Evolutionary conservation across 345 rosid genomes (phyloP), one percentile per base, ranked within the genome.

Genomic region (Pistacia atlantica): DNA sequence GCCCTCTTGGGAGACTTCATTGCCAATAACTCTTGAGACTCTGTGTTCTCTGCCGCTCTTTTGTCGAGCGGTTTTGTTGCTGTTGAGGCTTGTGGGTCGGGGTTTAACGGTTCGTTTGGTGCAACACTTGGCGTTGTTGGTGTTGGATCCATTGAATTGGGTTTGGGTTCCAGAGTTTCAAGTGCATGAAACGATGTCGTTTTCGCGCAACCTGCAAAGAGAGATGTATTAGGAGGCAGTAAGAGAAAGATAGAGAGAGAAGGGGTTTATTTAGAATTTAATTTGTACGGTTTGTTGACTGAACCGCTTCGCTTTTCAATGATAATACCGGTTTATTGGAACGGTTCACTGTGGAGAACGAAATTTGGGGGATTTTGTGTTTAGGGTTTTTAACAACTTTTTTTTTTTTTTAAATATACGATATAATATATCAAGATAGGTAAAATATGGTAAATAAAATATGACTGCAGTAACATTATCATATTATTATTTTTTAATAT

Each of bases 1-100:
- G 60, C 87, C 80, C 62, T 87, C 75, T 92, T 92, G 17, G n/a
- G 52, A 20, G 31, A 58, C 65, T 72, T 45, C 55, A 72, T 33
- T 20, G 18, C 35, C 9, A 51, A 42, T 42, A 42, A 45, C 10
- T 78, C 77, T 51, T 76, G 16, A 74, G 83, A 37, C 4, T n/a
- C 75, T 14, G 71, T 58, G 71, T 65, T 22, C 54, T 79, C 87
- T 52, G 60, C 25, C 71, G 67, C 74, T n/a, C 85, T 77, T 77
- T 85, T 79, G 81, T 74, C 82, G 18, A 37, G 38, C 5, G 22
- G 10, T 22, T 25, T 70, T 46, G 22, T 11, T 1, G 71, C 42
- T 7, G 18, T 52, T 16, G 75, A 22, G 22, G 25, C 38, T 3
- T 25, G 45, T 46, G 76, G 58, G 6, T 56, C 54, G 56, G 35